Evolutionary conservation across 2,329 filamentous ascomycete species (phyloP), one percentile per base, ranked within the genome.

Genomic region (Hypomyces rosellus): DNA sequence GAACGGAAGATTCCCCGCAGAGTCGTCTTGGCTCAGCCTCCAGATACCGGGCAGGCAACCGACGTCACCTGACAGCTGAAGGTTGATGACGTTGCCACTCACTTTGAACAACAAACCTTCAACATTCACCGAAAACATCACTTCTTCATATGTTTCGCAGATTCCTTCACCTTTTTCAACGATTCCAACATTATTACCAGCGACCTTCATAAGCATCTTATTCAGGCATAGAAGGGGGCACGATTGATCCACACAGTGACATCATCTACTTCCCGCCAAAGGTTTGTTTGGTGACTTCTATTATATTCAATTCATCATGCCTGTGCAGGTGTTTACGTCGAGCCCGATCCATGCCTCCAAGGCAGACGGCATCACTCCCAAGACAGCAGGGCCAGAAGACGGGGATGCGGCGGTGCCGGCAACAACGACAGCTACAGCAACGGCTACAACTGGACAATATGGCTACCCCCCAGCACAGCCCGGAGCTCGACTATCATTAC

Each of bases 281-380:
- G 25, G 25, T 30, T 30, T 30, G 25, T 30, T 30, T 30, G 25
- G 25, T 30, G 25, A 30, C 25, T 30, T 8, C 6, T 30, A 30
- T 6, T 30, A 30, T 6, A 30, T 30, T 30, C 25, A 16, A 33
- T 16, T 52, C 60, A 69, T 43, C n/a, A 84, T 84, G 81, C 73
- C 80, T 45, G 74, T 85, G 54, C 77, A 75, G 44, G 74, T 84
- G 39, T 81, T 82, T 65, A 76, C 73, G 34, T 65, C 76, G 49
- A 81, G 78, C 62, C 81, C 81, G 42, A 81, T 84, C 63, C 77
- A 71, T 58, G 74, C 77, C 36, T 68, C 74, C 51, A 82, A 81
- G 65, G 70, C 78, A 45, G 69, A 70, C 14, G 76, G 70, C 33
- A 61, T 67, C 39, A 77, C 75, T 16, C 72, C 76, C 25, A 64